Conservation (phyloP, 2,329 filamentous ascomycete species). For the Diaporthe ilicicola region DNA sequence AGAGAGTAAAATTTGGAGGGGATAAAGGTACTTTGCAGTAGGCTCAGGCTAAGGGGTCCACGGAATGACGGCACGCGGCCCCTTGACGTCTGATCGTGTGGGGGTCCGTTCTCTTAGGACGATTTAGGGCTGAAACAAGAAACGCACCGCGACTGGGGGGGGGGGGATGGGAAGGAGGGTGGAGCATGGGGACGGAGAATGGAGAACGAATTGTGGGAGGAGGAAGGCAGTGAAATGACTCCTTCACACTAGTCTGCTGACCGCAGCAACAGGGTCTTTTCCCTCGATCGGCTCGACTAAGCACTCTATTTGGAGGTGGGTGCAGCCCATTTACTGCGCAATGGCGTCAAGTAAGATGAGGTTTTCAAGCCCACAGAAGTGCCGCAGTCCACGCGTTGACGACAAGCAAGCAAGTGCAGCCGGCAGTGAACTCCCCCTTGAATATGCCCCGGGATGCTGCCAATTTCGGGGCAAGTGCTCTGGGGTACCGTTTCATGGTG, state of each 20-base stretch:
- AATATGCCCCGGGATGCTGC: not conserved
- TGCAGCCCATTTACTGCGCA: conserved; percentile 20
- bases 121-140: conserved; percentile 28
- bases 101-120: conserved; percentile 6
- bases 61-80: conserved; percentile 17
- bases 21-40: conserved; percentile 1
- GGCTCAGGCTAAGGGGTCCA: not conserved
- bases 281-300: conserved; percentile 21
- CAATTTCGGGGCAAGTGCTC: not conserved
- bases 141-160: not conserved
- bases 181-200: conserved; percentile 3
- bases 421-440: not conserved
- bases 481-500: conserved; percentile 1
- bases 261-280: conserved; percentile 1
- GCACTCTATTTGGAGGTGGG: conserved; percentile 24
- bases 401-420: not conserved
- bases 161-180: not conserved
- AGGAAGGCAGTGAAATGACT: not conserved
- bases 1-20: not conserved
- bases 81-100: conserved; percentile 19
- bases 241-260: conserved; percentile 1
- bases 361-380: not conserved
- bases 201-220: not conserved
- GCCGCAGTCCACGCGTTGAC: not conserved
- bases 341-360: conserved; percentile 24